Base-by-base conservation (phyloP, 2,329 filamentous ascomycete species). In the Lasiodiplodia theobromae region DNA sequence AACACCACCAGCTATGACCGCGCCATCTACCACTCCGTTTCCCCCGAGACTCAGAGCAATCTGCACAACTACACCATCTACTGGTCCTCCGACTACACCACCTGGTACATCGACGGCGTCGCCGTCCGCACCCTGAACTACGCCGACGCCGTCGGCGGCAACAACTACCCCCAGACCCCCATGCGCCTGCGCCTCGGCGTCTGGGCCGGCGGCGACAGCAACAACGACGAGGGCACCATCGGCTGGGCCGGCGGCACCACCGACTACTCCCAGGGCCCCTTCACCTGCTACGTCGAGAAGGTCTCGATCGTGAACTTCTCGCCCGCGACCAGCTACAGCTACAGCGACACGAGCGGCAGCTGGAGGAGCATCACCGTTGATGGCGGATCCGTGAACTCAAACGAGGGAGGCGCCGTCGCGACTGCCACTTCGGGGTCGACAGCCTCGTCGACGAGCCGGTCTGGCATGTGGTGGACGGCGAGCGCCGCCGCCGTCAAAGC, bases 121-220 rank as follows among this genome's bases (percentile, higher is more conserved):
- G 82, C 86, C 6, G 84, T 91, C 60, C 87, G 91, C 69, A 87
- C 85, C 2, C 82, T 91, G 14, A 73, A 82, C 2, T 85, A 87
- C 65, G 79, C 79, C 16, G 86, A 89, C 51, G 74, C 79, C 47
- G 78, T 84, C 38, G 83, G 83, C 71, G 87, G 87, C 12, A 72
- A 83, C 38, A 84, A 85, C 73, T 93, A 87, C 75, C 91, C 91
- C 0, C 91, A 93, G 77, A 92, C 91, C 0, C 91, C 91, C 1
- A 90, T 91, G 89, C 85, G 86, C 23, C 31, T 71, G n/a, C 57
- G 52, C 8, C 52, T 80, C 31, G 77, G 77, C 68, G 77, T 71
- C 69, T 80, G 78, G 78, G 77, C 76, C 28, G 80, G 78, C 67
- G 84, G 83, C 69, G 77, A 79, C 51, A 73, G 77, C 10, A 77